phyloP scores from a whole-genome alignment of 1,284 basidiomycete species.

The Hemileia vastatrix region DNA sequence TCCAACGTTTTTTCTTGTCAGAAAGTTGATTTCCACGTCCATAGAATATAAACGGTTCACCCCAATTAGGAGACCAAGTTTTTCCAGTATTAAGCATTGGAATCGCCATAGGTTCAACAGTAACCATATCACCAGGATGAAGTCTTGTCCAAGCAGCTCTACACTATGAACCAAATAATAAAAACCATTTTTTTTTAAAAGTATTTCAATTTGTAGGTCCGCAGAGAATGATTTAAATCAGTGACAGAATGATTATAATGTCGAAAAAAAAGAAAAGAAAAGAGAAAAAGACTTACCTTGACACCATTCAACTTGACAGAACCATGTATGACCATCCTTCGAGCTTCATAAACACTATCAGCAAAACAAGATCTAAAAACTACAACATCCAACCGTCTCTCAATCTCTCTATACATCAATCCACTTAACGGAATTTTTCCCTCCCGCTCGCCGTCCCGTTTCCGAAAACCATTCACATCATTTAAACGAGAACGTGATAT shows the following conservation, averaged over 20 bases:
- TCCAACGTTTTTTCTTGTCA: no score
- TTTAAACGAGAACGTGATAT: no score
- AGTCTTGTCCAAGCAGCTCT: constrained; percentile 77
- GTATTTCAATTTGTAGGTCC: no score
- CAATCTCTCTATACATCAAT: constrained; percentile 86
- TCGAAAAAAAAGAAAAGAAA: constrained; percentile 4
- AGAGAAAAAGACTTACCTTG: constrained; percentile 53
- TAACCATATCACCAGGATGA: constrained; percentile 86
- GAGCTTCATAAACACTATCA: constrained; percentile 77
- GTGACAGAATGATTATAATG: not conserved
- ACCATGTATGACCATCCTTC: constrained; percentile 74
- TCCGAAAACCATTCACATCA: constrained; percentile 53
- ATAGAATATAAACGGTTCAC: constrained; percentile 12
- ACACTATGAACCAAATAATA: constrained; percentile 51
- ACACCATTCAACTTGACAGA: constrained; percentile 81
- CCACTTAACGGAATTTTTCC: constrained; percentile 59
- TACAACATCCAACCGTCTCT: constrained; percentile 82
- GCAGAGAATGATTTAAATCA: no score
- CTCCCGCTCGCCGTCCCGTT: constrained; percentile 31
- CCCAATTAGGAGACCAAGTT: constrained; percentile 30
- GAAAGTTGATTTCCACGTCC: no score
- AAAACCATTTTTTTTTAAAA: not conserved
- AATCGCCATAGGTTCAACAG: constrained; percentile 72
- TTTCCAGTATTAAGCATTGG: constrained; percentile 53
- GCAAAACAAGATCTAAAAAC: constrained; percentile 87